Evolutionary conservation across 129 eudicot genomes (phyloP).

Genomic region (Kitagawia praeruptora): DNA sequence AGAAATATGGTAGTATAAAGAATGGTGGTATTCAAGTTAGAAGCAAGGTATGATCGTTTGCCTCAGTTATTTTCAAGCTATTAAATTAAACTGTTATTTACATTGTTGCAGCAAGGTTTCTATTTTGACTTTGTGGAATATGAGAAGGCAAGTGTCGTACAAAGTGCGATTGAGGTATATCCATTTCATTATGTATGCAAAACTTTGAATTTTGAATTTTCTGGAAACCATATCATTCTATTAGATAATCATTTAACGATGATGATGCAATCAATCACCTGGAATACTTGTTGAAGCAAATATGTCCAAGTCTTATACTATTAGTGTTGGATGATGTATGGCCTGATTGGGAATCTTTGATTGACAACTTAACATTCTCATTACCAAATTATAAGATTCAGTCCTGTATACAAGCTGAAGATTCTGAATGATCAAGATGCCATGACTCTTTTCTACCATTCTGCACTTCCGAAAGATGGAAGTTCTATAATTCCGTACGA

Average conservation of each 20-base stretch:
- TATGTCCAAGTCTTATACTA: conserved; percentile 22
- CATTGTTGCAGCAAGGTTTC: conserved; percentile 63
- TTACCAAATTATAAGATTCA: conserved; percentile 27
- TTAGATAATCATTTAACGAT: background rate
- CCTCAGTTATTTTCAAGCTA: background rate
- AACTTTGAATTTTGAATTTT: background rate
- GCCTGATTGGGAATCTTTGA: conserved; percentile 18
- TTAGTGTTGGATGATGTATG: conserved; percentile 42
- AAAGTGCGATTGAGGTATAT: conserved; percentile 78
- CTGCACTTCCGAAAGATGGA: conserved; percentile 30
- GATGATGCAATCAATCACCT: conserved; percentile 33
- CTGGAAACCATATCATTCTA: background rate
- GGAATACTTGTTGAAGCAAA: conserved; percentile 21
- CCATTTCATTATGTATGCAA: conserved; percentile 1
- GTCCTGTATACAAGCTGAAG: conserved; percentile 21
- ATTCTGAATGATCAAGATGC: conserved; percentile 34
- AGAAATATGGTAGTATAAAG: too few relatives aligned
- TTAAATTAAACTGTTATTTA: background rate
- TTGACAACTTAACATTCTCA: conserved; percentile 19
- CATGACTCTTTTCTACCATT: conserved; percentile 29
- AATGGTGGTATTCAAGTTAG: too few relatives aligned
- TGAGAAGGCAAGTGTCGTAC: conserved; percentile 61
- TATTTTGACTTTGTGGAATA: conserved; percentile 91
- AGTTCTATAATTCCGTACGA: conserved; percentile 21
- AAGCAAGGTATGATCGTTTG: too few relatives aligned